Evolutionary conservation across 2,329 filamentous ascomycete species (phyloP).

Genomic region (Colletotrichum sp.): DNA sequence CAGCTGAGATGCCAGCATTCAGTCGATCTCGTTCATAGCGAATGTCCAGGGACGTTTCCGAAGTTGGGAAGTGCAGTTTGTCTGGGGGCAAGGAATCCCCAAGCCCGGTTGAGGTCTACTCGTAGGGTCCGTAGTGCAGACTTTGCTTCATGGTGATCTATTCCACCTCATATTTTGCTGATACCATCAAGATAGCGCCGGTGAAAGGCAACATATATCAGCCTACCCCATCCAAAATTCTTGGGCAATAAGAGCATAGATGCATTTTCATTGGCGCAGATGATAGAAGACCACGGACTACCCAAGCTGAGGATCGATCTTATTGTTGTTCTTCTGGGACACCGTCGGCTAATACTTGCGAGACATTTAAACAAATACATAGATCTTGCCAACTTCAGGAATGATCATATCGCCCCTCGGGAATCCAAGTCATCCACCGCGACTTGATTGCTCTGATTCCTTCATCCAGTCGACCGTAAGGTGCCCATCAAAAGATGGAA

Average conservation of each 20-base stretch:
- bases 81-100: background rate
- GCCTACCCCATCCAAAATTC: too few species aligned
- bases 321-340: too few species aligned
- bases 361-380: too few species aligned
- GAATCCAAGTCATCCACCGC: too few species aligned
- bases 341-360: too few species aligned
- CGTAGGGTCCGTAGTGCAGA: background rate
- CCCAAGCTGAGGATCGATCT: too few species aligned
- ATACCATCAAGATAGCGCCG: background rate
- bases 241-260: background rate
- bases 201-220: too few species aligned
- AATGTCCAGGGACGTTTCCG: too few species aligned
- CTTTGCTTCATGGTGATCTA: background rate
- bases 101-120: background rate
- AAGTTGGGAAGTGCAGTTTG: background rate
- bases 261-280: background rate
- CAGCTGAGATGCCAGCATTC: background rate
- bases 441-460: background rate
- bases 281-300: too few species aligned
- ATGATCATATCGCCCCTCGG: too few species aligned
- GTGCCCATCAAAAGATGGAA: background rate
- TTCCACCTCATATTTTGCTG: accelerated
- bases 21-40: background rate
- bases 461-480: background rate
- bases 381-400: too few species aligned